Conservation (phyloP, 1,284 basidiomycete genomes). For the Erythrobasidium hasegawianum region DNA sequence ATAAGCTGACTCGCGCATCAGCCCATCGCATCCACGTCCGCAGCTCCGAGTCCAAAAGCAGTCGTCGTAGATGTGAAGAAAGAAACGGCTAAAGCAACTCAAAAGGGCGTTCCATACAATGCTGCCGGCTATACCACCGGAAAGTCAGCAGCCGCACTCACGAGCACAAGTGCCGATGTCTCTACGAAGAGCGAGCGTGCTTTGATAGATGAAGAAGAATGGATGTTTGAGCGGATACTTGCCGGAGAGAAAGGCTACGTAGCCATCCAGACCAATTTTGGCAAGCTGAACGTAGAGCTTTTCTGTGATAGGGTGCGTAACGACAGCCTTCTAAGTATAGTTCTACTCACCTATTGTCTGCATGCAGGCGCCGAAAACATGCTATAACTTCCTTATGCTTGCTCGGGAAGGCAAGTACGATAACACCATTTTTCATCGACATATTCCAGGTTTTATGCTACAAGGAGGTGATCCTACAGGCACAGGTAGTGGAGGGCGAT, state of each 20-base stretch:
- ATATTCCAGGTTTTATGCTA: conserved; percentile 97
- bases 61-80: conserved; percentile 18
- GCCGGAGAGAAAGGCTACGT: conserved; percentile 58
- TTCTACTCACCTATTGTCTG: too few relatives aligned
- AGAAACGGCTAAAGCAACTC: conserved; percentile 6
- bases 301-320: conserved; percentile 78
- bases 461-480: conserved; percentile 82
- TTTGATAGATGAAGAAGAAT: conserved; percentile 86
- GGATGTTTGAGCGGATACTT: conserved; percentile 63
- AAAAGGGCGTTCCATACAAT: conserved; percentile 26
- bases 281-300: conserved; percentile 84
- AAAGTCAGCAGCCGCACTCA: conserved; percentile 54
- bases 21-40: too few relatives aligned
- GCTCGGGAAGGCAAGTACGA: conserved; percentile 87
- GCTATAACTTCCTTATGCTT: conserved; percentile 94
- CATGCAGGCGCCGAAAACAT: conserved; percentile 83
- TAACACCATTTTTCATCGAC: conserved; percentile 77
- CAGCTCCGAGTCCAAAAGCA: too few relatives aligned
- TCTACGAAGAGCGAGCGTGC: conserved; percentile 71
- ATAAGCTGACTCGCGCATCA: too few relatives aligned
- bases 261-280: conserved; percentile 82
- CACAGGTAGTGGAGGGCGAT: conserved; percentile 86
- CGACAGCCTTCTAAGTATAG: too few relatives aligned
- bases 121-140: conserved; percentile 36
- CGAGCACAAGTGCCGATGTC: conserved; percentile 83